Base-by-base conservation (phyloP, 73 alveolate species). In the Urostyla sp. region DNA sequence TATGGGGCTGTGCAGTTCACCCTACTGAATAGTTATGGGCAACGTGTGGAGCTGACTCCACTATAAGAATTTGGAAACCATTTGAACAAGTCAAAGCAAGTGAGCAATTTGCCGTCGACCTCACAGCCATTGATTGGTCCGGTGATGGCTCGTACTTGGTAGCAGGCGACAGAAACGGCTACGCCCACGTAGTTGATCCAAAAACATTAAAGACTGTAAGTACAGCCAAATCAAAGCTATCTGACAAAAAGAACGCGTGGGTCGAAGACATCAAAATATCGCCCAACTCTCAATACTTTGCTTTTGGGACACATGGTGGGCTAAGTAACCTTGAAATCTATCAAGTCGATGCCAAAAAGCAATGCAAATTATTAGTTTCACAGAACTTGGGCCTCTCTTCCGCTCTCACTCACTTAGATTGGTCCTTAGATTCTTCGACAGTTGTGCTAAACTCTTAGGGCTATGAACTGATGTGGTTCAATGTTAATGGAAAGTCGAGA, bases 301-400 rank as follows among this genome's bases (percentile, higher is more conserved):
- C 98, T 21, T 95, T 84, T 80, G 99, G 99, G 7, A 94, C 99
- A 43, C 99, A 97, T 86, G 98, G 99, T 73, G 98, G 99, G 8
- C 92, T 92, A 48, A 87, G 98, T 44, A 91, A 90, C 80, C 76
- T 97, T 18, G 98, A 97, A 90, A 72, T 95, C 2, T 87, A 93
- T 53, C 75, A 85, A 28, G 94, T 95, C 21, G 96, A 90, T 57
- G 78, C 56, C 7, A 89, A 91, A 18, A 86, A 85, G 54, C 83
- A 89, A 40, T 82, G 95, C 34, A 44, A 79, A 76, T 75, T 66
- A 90, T 78, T 84, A 45, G 80, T 67, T 31, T 83, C 83, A 66
- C 60, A 95, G 32, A 94, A 97, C 66, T 89, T 96, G 34, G 98
- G 96, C 61, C 84, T 94, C 69, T 92, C 99, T 37, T 86, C 97